Evolutionary conservation across 2,329 filamentous ascomycete genomes (phyloP).

Genomic region (Ceratocystiopsis minuta): DNA sequence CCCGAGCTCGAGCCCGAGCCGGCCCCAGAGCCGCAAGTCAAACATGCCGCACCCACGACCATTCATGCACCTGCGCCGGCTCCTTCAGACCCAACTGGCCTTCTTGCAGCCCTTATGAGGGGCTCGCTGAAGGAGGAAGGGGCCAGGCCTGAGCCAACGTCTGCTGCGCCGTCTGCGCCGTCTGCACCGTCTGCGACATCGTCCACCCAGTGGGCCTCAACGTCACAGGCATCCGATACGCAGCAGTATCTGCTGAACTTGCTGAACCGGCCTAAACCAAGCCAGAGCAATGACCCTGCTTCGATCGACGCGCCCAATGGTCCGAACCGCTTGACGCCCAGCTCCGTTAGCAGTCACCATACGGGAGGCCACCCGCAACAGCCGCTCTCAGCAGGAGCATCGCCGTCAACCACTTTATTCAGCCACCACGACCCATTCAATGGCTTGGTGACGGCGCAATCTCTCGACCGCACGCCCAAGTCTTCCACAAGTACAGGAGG

Average conservation of each 20-base stretch:
- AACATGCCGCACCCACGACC: neutral
- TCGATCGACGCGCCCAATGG: slow-evolving; percentile 23
- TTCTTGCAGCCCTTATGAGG: slow-evolving; percentile 43
- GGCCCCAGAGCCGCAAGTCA: no score
- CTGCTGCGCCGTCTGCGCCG: no score
- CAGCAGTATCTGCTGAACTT: slow-evolving; percentile 76
- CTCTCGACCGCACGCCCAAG: slow-evolving; percentile 24
- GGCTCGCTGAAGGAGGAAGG: slow-evolving; percentile 29
- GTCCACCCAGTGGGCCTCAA: slow-evolving; percentile 25
- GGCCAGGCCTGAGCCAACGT: slow-evolving; percentile 11
- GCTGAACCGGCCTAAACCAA: slow-evolving; percentile 59
- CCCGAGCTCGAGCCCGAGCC: slow-evolving; percentile 7
- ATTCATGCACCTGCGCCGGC: slow-evolving; percentile 40
- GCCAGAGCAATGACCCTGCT: slow-evolving; percentile 32
- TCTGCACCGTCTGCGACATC: neutral
- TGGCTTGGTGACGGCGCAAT: slow-evolving; percentile 21
- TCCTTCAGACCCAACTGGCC: slow-evolving; percentile 35
- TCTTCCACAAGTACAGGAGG: slow-evolving; percentile 18
- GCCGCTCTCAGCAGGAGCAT: no score
- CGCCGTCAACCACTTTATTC: slow-evolving; percentile 7
- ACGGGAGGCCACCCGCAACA: no score
- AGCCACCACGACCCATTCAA: slow-evolving; percentile 23
- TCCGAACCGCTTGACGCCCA: no score
- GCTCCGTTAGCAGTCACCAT: no score
- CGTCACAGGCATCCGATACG: slow-evolving; percentile 40